Percentiles rank a stretch among this genome's conserved stretches.
Conservation (phyloP, 495 filamentous ascomycete genomes). For the Hypoxylon fragiforme region DNA sequence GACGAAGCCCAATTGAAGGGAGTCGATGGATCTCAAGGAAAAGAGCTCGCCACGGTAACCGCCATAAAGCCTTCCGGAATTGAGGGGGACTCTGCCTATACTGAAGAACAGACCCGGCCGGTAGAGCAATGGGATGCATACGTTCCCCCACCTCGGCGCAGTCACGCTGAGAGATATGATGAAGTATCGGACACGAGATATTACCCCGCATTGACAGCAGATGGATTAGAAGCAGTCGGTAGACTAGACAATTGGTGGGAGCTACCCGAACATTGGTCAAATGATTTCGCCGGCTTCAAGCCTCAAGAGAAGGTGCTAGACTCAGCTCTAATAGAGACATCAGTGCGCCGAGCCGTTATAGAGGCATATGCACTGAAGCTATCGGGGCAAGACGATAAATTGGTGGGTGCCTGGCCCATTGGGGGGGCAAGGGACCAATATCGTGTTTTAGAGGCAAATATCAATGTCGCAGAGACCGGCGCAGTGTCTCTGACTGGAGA, state of each 20-base stretch:
- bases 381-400: constrained; percentile 35
- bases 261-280: constrained; percentile 46
- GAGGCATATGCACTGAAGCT: constrained; percentile 59
- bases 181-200: constrained; percentile 53
- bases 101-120: too few relatives aligned
- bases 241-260: constrained; percentile 56
- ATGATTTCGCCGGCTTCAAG: constrained; percentile 45
- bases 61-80: too few relatives aligned
- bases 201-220: constrained; percentile 58
- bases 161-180: constrained; percentile 21
- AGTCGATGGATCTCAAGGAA: too few relatives aligned
- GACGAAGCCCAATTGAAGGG: too few relatives aligned
- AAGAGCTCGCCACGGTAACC: too few relatives aligned
- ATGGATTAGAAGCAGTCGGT: constrained; percentile 62
- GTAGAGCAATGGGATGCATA: constrained; percentile 14
- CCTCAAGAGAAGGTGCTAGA: constrained; percentile 45
- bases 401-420: constrained; percentile 34
- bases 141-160: constrained; percentile 15
- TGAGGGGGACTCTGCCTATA: too few relatives aligned
- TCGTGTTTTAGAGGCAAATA: constrained; percentile 12
- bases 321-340: constrained; percentile 42
- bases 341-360: constrained; percentile 62
- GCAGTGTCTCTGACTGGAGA: constrained; percentile 28
- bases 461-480: constrained; percentile 23
- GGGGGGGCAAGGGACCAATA: constrained; percentile 14